Percentiles rank a stretch among this genome's conserved stretches.
Evolutionary conservation across 768 basidiomycete genomes (phyloP).

Genomic region (Lactifluus volemus): DNA sequence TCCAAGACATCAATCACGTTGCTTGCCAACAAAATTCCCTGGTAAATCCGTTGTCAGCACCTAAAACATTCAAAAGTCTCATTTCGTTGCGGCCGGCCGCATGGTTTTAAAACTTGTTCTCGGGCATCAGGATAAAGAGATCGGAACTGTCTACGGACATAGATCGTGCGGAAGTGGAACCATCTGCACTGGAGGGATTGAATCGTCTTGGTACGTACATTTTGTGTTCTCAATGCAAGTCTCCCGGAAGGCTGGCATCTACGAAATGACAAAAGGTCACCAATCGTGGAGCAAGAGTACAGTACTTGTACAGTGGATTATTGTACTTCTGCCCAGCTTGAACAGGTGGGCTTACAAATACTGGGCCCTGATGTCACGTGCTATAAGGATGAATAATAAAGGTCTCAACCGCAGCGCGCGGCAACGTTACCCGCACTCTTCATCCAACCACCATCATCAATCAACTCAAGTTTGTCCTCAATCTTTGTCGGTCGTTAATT

Average conservation of each 20-base stretch:
- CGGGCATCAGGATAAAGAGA: neutral
- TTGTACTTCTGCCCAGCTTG: too few species aligned
- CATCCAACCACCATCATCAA: conserved; percentile 12
- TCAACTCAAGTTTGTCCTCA: neutral
- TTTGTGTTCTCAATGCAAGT: too few species aligned
- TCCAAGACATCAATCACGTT: neutral
- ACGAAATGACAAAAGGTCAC: too few species aligned
- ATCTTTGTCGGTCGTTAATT: neutral
- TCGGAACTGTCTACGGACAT: neutral
- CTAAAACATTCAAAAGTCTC: neutral
- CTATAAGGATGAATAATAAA: conserved; percentile 2
- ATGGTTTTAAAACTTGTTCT: neutral
- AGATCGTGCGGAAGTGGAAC: neutral
- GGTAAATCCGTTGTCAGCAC: neutral
- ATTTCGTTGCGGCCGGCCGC: neutral
- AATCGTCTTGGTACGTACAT: too few species aligned
- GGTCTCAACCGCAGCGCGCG: neutral
- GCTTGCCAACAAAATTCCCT: neutral
- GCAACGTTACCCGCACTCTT: neutral
- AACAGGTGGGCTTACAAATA: neutral
- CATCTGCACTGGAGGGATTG: too few species aligned
- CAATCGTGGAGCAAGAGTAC: too few species aligned
- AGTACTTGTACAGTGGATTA: too few species aligned
- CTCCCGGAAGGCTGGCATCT: too few species aligned
- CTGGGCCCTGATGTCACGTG: neutral